phyloP scores from a whole-genome alignment of 352 stramenopile species.

The Phytophthora vignae region DNA sequence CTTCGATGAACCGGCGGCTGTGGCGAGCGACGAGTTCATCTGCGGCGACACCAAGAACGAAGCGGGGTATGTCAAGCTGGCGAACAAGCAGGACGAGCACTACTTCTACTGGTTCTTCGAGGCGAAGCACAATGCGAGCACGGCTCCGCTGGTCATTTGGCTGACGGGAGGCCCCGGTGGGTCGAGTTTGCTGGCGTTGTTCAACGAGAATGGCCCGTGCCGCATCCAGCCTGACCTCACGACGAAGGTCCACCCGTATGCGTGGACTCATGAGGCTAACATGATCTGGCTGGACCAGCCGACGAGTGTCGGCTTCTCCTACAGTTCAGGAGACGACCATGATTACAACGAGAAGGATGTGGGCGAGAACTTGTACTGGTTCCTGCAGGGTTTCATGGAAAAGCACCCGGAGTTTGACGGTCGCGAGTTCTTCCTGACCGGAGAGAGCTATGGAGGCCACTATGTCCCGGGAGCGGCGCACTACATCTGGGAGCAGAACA shows the following conservation, averaged over 20 bases:
- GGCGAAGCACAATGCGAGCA: slow-evolving; percentile 38
- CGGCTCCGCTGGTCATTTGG: slow-evolving; percentile 62
- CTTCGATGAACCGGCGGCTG: background rate
- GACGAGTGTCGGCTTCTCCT: slow-evolving; percentile 51
- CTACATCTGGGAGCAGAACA: slow-evolving; percentile 48
- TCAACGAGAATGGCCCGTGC: slow-evolving; percentile 67
- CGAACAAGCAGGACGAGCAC: slow-evolving; percentile 65
- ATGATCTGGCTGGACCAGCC: slow-evolving; percentile 70
- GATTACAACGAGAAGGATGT: slow-evolving; percentile 50
- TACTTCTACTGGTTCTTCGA: slow-evolving; percentile 82
- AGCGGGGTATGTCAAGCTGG: slow-evolving; percentile 56
- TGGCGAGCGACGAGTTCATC: background rate
- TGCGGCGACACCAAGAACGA: slow-evolving; percentile 6
- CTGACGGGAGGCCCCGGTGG: slow-evolving; percentile 60
- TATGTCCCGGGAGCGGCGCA: slow-evolving; percentile 52
- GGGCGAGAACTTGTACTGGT: slow-evolving; percentile 53
- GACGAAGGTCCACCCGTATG: slow-evolving; percentile 52
- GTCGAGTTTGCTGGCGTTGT: slow-evolving; percentile 56
- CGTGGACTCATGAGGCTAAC: slow-evolving; percentile 60
- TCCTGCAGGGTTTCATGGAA: slow-evolving; percentile 48
- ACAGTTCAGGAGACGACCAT: slow-evolving; percentile 26
- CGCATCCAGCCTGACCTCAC: slow-evolving; percentile 44
- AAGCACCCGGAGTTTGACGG: slow-evolving; percentile 54
- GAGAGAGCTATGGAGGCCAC: slow-evolving; percentile 36
- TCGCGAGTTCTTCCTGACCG: slow-evolving; percentile 53